These are phyloP conservation scores for Coniella lustricola DNA, from an alignment of 2,329 filamentous ascomycete species.

Conservation along the genomic window DNA sequence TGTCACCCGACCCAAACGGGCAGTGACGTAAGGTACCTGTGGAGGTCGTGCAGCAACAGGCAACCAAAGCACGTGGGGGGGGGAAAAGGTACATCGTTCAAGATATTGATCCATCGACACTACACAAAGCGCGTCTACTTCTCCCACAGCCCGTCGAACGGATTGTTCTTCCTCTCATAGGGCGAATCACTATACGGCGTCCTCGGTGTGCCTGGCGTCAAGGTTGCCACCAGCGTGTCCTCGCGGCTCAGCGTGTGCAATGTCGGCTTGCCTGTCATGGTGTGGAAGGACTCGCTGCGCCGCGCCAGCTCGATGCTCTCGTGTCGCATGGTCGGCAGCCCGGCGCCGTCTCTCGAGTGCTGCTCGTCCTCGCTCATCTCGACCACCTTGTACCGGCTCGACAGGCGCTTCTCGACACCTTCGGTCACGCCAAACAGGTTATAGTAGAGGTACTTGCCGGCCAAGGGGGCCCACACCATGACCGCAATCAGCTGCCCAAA, in stretches of 20 bases:
- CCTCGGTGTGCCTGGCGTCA: not conserved
- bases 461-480: slow-evolving; percentile 21
- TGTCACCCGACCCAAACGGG: too few relatives aligned
- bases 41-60: too few relatives aligned
- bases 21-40: too few relatives aligned
- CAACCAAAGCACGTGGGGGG: too few relatives aligned
- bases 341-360: not conserved
- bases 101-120: too few relatives aligned
- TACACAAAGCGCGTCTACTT: not conserved
- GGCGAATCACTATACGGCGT: slow-evolving; percentile 3
- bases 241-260: slow-evolving; percentile 1
- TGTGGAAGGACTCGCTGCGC: slow-evolving; percentile 1
- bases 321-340: not conserved
- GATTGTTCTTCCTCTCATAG: slow-evolving; percentile 8
- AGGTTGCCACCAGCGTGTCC: slow-evolving; percentile 6
- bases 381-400: slow-evolving; percentile 11
- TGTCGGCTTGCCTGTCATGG: not conserved
- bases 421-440: slow-evolving; percentile 12
- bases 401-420: slow-evolving; percentile 10
- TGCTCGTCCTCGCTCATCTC: slow-evolving; percentile 4
- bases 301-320: slow-evolving; percentile 3
- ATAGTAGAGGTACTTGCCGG: slow-evolving; percentile 14
- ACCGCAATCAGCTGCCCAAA: slow-evolving; percentile 23
- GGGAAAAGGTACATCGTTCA: too few relatives aligned
- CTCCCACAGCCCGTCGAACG: slow-evolving; percentile 5